Conservation (phyloP, 1,139 yeast genomes). For the Geotrichum fermentans region DNA sequence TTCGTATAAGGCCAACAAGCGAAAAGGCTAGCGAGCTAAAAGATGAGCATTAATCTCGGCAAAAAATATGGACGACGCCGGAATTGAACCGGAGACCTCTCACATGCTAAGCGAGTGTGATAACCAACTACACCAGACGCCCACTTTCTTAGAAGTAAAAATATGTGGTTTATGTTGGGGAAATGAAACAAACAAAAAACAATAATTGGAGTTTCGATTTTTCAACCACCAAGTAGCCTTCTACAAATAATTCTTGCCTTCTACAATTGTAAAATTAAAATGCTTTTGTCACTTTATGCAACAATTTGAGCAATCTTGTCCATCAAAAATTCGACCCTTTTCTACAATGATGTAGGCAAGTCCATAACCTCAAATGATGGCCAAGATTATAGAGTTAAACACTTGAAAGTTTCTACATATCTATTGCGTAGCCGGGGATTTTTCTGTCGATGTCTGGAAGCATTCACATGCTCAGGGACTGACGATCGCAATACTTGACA, state of each 20-base stretch:
- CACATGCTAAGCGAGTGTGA: slow-evolving; percentile 30
- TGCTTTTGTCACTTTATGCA: neutral
- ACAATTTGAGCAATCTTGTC: neutral
- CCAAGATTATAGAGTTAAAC: no score
- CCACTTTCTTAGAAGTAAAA: slow-evolving; percentile 19
- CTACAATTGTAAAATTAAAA: neutral
- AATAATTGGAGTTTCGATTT: no score
- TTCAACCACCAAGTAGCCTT: neutral
- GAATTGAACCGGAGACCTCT: slow-evolving; percentile 28
- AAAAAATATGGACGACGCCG: slow-evolving; percentile 14
- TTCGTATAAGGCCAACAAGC: neutral
- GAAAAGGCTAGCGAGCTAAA: neutral
- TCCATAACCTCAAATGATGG: no score
- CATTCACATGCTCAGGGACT: no score
- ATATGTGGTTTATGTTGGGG: no score
- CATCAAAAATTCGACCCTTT: no score
- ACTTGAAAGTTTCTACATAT: no score
- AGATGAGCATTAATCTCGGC: neutral
- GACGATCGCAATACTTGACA: no score
- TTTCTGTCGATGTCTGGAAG: no score
- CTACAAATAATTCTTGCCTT: neutral
- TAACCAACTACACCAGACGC: slow-evolving; percentile 32
- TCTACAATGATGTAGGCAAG: no score
- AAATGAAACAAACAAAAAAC: no score
- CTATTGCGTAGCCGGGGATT: no score